A percentile compares a stretch with the other conserved stretches of the same genome.
Evolutionary conservation across 2,329 filamentous ascomycete genomes (phyloP).

Genomic region (Penicillium psychrosexuale): DNA sequence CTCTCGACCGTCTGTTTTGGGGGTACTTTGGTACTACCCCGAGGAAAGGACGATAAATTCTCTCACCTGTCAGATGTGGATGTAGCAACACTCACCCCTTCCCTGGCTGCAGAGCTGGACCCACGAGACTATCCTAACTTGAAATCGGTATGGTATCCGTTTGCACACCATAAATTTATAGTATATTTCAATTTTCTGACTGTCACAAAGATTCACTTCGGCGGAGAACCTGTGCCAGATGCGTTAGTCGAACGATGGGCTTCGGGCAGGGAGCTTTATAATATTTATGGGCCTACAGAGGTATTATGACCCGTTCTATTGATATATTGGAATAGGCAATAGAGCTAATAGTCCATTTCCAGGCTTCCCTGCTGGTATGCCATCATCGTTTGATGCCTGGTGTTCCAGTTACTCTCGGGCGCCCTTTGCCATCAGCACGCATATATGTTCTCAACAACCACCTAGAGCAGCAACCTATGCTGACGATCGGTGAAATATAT

Average conservation of each 20-base stretch:
- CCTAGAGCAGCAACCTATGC: background rate
- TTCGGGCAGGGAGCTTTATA: background rate
- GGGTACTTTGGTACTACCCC: slow-evolving; percentile 1
- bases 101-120: background rate
- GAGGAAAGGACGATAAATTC: background rate
- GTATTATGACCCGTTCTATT: background rate
- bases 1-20: slow-evolving; percentile 41
- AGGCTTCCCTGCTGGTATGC: background rate
- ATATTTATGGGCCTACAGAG: background rate
- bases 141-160: background rate
- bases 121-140: background rate
- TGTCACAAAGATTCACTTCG: background rate
- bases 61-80: background rate
- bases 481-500: background rate
- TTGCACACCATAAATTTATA: background rate
- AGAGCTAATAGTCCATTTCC: background rate
- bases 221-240: background rate
- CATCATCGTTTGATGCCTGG: background rate
- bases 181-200: background rate
- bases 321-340: background rate
- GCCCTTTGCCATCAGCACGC: background rate
- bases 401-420: background rate
- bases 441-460: background rate
- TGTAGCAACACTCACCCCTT: background rate
- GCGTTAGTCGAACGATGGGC: background rate